phyloP scores from a whole-genome alignment of 2,329 filamentous ascomycete species.

The Pochonia chlamydosporia region DNA sequence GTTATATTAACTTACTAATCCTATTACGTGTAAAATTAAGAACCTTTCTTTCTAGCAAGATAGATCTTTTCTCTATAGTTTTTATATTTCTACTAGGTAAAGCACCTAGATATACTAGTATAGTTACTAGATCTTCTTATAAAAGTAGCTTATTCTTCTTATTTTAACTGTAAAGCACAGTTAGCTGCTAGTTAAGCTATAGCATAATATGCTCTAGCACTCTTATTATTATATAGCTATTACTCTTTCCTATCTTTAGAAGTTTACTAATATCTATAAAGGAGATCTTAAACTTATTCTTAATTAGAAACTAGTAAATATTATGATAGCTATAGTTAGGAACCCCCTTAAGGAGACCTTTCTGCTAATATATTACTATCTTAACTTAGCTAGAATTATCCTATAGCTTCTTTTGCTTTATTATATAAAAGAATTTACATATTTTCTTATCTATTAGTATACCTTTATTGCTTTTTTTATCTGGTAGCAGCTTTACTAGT shows the following conservation, averaged over 20 bases:
- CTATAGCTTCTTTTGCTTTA: not conserved
- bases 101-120: not conserved
- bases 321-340: not conserved
- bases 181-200: not conserved
- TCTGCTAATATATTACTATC: not conserved
- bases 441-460: not conserved
- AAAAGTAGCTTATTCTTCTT: not conserved
- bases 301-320: not conserved
- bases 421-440: not conserved
- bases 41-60: not conserved
- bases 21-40: not conserved
- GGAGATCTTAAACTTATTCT: not conserved
- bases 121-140: not conserved
- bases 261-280: not conserved
- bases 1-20: not conserved
- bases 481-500: not conserved
- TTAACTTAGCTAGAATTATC: not conserved
- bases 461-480: not conserved
- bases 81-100: not conserved
- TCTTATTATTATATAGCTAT: not conserved
- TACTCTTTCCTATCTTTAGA: not conserved
- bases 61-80: not conserved
- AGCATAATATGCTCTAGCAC: not conserved
- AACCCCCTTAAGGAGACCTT: not conserved
- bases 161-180: not conserved